phyloP scores from a whole-genome alignment of 306 rosid species.

The Vicia villosa region DNA sequence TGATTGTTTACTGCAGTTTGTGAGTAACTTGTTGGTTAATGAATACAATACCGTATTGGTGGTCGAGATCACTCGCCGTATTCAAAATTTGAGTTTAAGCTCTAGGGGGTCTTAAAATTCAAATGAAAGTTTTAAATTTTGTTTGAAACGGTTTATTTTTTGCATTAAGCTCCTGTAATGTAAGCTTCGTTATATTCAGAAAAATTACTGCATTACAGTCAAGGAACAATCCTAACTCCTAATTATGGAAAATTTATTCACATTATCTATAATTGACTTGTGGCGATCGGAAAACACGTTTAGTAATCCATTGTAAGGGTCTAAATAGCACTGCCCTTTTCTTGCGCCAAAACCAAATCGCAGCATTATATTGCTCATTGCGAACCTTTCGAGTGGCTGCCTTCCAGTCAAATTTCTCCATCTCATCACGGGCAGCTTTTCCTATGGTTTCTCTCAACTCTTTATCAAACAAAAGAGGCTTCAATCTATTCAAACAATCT shows the following conservation, averaged over 20 bases:
- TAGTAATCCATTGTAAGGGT: conserved; percentile 78
- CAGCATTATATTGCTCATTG: conserved; percentile 85
- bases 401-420: conserved; percentile 93
- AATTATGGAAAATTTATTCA: conserved; percentile 20
- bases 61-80: too few species aligned
- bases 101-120: neutral
- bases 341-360: conserved; percentile 99
- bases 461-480: conserved; percentile 61
- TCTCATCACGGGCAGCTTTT: conserved; percentile 79
- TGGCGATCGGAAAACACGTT: conserved; percentile 66
- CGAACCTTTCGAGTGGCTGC: conserved; percentile 83
- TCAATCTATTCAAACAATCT: conserved; percentile 82
- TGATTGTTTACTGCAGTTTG: too few species aligned
- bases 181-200: conserved; percentile 47
- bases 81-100: too few species aligned
- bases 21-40: too few species aligned
- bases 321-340: conserved; percentile 66
- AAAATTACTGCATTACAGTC: conserved; percentile 45
- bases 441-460: conserved; percentile 80
- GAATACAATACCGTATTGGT: too few species aligned
- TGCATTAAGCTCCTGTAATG: neutral
- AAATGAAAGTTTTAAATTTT: neutral
- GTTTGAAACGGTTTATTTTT: neutral
- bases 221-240: conserved; percentile 33
- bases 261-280: conserved; percentile 60